Evolutionary conservation across 352 stramenopile genomes (phyloP).

Genomic region (Phytopythium sindhum): DNA sequence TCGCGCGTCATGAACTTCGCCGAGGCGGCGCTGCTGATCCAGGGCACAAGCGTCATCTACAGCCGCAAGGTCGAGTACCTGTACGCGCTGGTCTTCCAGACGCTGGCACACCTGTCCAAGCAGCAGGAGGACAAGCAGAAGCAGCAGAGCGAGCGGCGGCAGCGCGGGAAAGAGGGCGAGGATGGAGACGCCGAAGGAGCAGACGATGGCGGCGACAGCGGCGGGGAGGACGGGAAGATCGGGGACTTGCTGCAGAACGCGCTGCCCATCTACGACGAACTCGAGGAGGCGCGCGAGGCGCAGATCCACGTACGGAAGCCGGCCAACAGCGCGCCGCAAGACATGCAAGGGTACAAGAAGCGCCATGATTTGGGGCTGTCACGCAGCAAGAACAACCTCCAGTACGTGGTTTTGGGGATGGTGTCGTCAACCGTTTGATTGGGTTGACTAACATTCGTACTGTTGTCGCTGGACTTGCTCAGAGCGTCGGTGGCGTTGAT

Average conservation of each 20-base stretch:
- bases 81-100: constrained; percentile 90
- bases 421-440: too few relatives aligned
- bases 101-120: constrained; percentile 76
- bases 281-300: constrained; percentile 45
- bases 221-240: constrained; percentile 22
- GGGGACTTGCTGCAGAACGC: constrained; percentile 51
- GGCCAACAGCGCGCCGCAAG: constrained; percentile 7
- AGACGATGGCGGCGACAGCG: constrained; percentile 20
- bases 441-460: background rate
- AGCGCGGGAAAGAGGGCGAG: constrained; percentile 25
- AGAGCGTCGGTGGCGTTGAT: constrained; percentile 77
- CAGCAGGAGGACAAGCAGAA: constrained; percentile 42
- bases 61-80: constrained; percentile 95
- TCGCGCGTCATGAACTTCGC: constrained; percentile 88
- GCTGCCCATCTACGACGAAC: constrained; percentile 56
- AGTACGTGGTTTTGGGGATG: too few relatives aligned
- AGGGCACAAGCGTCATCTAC: constrained; percentile 93
- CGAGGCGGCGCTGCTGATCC: constrained; percentile 90
- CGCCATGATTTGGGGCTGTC: constrained; percentile 17
- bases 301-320: constrained; percentile 53
- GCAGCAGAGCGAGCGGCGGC: constrained; percentile 5
- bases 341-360: constrained; percentile 10
- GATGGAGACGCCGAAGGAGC: constrained; percentile 23
- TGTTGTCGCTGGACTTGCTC: background rate
- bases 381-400: constrained; percentile 69